Base-by-base conservation (phyloP, 805 yeast species). In the Yamadazyma kitorensis region DNA sequence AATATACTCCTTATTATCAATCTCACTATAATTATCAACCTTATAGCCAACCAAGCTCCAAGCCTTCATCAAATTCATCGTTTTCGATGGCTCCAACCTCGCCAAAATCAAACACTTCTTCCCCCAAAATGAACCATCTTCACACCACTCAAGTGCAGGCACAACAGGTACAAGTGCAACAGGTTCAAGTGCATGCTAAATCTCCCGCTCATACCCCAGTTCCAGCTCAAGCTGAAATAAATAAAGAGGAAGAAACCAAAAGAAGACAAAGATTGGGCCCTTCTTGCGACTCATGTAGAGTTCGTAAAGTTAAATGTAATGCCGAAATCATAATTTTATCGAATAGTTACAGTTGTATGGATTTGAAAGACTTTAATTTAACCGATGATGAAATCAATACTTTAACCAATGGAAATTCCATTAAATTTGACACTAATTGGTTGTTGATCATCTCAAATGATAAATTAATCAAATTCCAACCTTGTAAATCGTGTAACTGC, bases 181-280 rank as follows among this genome's bases (percentile, higher is more conserved):
- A n/a, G n/a, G n/a, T n/a, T n/a, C n/a, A n/a, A n/a, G n/a, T n/a
- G n/a, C n/a, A n/a, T n/a, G n/a, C n/a, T n/a, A n/a, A n/a, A n/a
- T n/a, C n/a, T n/a, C n/a, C n/a, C n/a, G n/a, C n/a, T n/a, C n/a
- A n/a, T n/a, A n/a, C n/a, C n/a, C n/a, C n/a, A n/a, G n/a, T n/a
- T n/a, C n/a, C n/a, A n/a, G n/a, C n/a, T n/a, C n/a, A n/a, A n/a
- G n/a, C n/a, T n/a, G n/a, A n/a, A n/a, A n/a, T n/a, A 20, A 26
- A 10, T 13, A n/a, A 6, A 9, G 19, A 15, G 9, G 29, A 12
- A 10, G 24, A 22, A 17, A 37, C 47, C 15, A 63, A 61, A 45
- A 59, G 72, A 43, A 61, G 87, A 46, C 89, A 82, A 57, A 61
- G 91, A 39, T 64, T 75, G 13, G 88, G 91, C 0, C 88, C 88